A percentile compares a stretch with the other conserved stretches of the same genome.
phyloP scores from a whole-genome alignment of 2,329 filamentous ascomycete genomes.

The Fusarium floridanum region DNA sequence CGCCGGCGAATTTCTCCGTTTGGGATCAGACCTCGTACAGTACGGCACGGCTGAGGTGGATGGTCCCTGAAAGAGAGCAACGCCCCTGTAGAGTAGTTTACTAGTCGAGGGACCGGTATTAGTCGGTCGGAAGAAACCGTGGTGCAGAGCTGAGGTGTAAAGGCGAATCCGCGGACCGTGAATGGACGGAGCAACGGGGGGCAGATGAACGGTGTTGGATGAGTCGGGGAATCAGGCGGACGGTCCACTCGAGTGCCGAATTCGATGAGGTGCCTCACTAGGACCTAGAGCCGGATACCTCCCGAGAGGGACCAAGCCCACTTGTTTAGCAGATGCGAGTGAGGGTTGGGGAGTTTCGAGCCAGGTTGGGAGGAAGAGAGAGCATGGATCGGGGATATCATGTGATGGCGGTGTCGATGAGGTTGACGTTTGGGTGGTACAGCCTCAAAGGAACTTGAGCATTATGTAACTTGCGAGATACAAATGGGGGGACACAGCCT shows the following conservation, averaged over 20 bases:
- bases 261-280: slow-evolving; percentile 17
- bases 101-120: background rate
- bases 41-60: background rate
- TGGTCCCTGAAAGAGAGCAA: background rate
- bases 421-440: background rate
- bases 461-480: background rate
- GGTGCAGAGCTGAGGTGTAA: slow-evolving; percentile 17
- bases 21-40: slow-evolving; percentile 1
- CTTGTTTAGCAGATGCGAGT: background rate
- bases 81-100: background rate
- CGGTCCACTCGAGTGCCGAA: slow-evolving; percentile 19
- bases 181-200: slow-evolving; percentile 6
- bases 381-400: background rate
- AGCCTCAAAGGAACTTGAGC: background rate
- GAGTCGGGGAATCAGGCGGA: slow-evolving; percentile 6
- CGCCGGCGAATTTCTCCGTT: slow-evolving; percentile 23
- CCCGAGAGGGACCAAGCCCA: slow-evolving; percentile 6
- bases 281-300: slow-evolving; percentile 3
- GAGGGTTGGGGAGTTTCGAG: background rate
- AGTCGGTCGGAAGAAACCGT: slow-evolving; percentile 23
- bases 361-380: background rate
- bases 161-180: slow-evolving; percentile 15
- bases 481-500: background rate
- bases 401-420: background rate
- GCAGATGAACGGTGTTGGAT: slow-evolving; percentile 25